phyloP scores from a whole-genome alignment of 2,329 filamentous ascomycete species.

The Monosporascus sp. region DNA sequence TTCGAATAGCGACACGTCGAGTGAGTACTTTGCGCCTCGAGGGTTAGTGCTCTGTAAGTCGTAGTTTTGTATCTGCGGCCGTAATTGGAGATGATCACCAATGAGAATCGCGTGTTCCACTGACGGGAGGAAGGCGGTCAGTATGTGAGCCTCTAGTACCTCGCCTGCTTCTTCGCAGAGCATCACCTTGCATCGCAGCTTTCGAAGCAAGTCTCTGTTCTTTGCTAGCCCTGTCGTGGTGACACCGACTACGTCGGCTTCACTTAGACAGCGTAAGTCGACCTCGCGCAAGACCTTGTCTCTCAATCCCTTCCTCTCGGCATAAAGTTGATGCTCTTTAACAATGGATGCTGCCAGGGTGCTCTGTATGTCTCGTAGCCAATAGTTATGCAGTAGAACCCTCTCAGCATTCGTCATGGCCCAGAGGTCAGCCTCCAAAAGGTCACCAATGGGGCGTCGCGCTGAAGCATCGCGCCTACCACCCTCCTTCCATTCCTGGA shows the following conservation, averaged over 20 bases:
- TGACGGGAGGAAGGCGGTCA: conserved; percentile 53
- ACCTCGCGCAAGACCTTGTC: conserved; percentile 24
- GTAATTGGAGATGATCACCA: conserved; percentile 58
- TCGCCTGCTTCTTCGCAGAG: conserved; percentile 66
- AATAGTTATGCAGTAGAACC: conserved; percentile 20
- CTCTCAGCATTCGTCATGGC: conserved; percentile 19
- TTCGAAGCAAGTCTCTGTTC: conserved; percentile 42
- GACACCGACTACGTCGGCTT: conserved; percentile 47
- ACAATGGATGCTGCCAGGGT: conserved; percentile 7
- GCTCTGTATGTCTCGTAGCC: conserved; percentile 22
- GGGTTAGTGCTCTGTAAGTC: conserved; percentile 46
- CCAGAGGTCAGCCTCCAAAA: conserved; percentile 10
- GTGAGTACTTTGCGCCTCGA: conserved; percentile 41
- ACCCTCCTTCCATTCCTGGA: conserved; percentile 17
- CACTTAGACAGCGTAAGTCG: conserved; percentile 30
- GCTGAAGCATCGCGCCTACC: neutral
- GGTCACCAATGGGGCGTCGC: conserved; percentile 2
- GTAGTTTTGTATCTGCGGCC: conserved; percentile 52
- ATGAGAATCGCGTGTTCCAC: conserved; percentile 59
- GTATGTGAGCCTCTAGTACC: conserved; percentile 57
- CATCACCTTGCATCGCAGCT: conserved; percentile 48
- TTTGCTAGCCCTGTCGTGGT: conserved; percentile 55
- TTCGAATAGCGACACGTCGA: conserved; percentile 60
- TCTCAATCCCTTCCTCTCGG: conserved; percentile 7
- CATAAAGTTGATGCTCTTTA: conserved; percentile 5